phyloP scores from a whole-genome alignment of 768 basidiomycete genomes.

The Lentinula sp. region DNA sequence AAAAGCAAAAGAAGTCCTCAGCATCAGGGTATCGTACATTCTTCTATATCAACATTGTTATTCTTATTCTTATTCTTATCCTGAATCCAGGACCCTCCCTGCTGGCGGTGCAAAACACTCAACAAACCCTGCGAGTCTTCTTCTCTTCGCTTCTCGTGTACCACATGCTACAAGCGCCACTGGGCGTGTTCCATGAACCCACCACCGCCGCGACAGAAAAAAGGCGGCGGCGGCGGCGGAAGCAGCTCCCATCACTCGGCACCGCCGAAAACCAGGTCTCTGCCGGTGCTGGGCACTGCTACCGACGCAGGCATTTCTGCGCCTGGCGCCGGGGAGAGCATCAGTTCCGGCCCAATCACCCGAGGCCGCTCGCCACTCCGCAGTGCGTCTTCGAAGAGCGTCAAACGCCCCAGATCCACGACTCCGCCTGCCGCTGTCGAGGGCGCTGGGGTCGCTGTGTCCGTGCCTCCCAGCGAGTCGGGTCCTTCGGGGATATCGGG shows the following conservation, averaged over 20 bases:
- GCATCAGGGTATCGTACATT: neutral
- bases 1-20: neutral
- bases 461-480: neutral
- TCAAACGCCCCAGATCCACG: neutral
- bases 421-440: neutral
- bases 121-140: constrained; percentile 1
- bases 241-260: neutral
- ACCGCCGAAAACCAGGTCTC: neutral
- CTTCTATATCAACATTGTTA: neutral
- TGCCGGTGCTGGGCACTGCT: neutral
- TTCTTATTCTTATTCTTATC: neutral
- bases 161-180: constrained; percentile 4
- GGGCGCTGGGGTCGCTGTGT: neutral
- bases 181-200: constrained; percentile 1
- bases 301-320: neutral
- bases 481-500: neutral
- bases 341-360: neutral
- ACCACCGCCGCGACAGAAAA: neutral
- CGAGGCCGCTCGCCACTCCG: neutral
- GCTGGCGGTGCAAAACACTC: constrained; percentile 4
- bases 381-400: neutral
- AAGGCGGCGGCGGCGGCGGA: neutral
- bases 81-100: neutral
- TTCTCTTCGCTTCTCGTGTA: neutral
- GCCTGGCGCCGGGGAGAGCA: neutral